phyloP scores from a whole-genome alignment of 2,329 filamentous ascomycete species.

The Fusarium dimerum region DNA sequence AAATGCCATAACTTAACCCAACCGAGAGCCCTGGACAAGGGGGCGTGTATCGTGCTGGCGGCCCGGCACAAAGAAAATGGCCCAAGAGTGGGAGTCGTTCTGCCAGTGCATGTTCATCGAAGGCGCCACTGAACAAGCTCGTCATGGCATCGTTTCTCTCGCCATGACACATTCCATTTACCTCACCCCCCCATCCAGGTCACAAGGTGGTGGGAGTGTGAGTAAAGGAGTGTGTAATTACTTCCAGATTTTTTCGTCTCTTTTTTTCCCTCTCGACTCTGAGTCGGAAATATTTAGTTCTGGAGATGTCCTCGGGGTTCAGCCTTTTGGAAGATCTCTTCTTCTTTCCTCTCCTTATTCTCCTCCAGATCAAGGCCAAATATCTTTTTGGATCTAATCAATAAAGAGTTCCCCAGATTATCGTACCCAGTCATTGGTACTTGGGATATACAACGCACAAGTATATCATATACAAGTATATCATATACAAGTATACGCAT shows the following conservation, averaged over 20 bases:
- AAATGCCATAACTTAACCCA: too few species aligned
- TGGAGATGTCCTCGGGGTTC: conserved; percentile 23
- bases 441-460: background rate
- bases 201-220: too few species aligned
- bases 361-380: background rate
- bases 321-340: conserved; percentile 16
- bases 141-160: conserved; percentile 26
- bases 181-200: conserved; percentile 1
- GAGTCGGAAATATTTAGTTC: conserved; percentile 27
- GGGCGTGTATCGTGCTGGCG: too few species aligned
- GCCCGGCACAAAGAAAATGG: too few species aligned
- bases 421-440: conserved; percentile 10
- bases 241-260: too few species aligned
- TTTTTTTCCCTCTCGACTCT: too few species aligned
- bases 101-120: conserved; percentile 21
- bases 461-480: conserved; percentile 11
- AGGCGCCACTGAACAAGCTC: conserved; percentile 32
- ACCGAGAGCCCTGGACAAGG: too few species aligned
- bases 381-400: conserved; percentile 11
- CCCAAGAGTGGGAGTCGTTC: conserved; percentile 14
- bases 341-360: conserved; percentile 23
- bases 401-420: conserved; percentile 21
- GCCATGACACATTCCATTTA: conserved; percentile 32
- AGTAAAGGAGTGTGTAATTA: too few species aligned
- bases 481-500: background rate